phyloP scores from a whole-genome alignment of 768 basidiomycete genomes.

The Pluteus cervinus region DNA sequence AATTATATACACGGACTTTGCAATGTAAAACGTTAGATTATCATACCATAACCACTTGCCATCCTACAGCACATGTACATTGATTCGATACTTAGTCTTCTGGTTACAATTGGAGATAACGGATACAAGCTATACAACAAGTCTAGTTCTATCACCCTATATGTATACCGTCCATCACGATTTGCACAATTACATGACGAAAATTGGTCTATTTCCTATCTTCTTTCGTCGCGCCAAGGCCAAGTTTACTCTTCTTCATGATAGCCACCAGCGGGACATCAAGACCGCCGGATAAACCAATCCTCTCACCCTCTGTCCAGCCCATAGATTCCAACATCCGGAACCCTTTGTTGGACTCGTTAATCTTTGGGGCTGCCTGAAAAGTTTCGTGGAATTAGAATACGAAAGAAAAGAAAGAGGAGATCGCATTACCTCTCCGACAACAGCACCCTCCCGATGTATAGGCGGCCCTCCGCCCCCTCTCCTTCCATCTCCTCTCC shows the following conservation, averaged over 20 bases:
- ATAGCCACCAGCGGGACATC: slow-evolving; percentile 75
- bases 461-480: slow-evolving; percentile 27
- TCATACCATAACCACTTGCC: too few species aligned
- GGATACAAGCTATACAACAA: too few species aligned
- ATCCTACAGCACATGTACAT: too few species aligned
- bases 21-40: too few species aligned
- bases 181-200: too few species aligned
- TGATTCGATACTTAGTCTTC: too few species aligned
- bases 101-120: too few species aligned
- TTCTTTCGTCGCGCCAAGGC: slow-evolving; percentile 62
- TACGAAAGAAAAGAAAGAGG: slow-evolving; percentile 1
- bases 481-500: slow-evolving; percentile 18
- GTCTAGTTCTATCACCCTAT: too few species aligned
- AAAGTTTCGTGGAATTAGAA: slow-evolving; percentile 1
- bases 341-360: slow-evolving; percentile 78
- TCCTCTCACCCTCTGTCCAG: slow-evolving; percentile 77
- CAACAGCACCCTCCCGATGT: slow-evolving; percentile 80
- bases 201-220: too few species aligned
- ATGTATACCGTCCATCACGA: too few species aligned
- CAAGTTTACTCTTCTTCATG: slow-evolving; percentile 82
- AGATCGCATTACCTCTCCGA: slow-evolving; percentile 65
- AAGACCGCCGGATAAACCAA: slow-evolving; percentile 64
- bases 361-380: slow-evolving; percentile 78
- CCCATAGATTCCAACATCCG: slow-evolving; percentile 86
- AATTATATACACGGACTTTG: too few species aligned